Percentiles rank a stretch among this genome's conserved stretches.
Evolutionary conservation across 177 flowering plant species (phyloP).

Genomic region (Telopea speciosissima): DNA sequence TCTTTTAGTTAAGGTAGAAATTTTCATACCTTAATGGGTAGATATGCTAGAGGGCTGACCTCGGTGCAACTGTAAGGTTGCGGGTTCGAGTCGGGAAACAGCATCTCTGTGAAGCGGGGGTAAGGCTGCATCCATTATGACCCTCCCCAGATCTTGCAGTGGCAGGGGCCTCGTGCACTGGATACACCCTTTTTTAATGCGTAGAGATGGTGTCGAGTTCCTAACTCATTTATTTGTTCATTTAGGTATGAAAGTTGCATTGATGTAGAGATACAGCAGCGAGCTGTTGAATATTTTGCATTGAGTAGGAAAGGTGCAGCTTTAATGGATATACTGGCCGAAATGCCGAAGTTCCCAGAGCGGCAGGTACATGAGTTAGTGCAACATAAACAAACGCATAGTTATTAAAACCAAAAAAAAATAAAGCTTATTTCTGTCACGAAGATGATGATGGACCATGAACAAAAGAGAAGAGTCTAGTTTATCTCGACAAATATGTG

Average conservation of each 20-base stretch:
- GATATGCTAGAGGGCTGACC: too few relatives aligned
- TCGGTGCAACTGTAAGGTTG: too few relatives aligned
- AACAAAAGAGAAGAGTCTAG: background rate
- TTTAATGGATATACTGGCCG: constrained; percentile 84
- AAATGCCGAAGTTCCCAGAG: constrained; percentile 99
- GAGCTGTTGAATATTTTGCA: constrained; percentile 89
- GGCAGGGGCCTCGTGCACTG: too few relatives aligned
- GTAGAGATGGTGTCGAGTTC: too few relatives aligned
- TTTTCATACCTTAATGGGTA: background rate
- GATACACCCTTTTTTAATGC: too few relatives aligned
- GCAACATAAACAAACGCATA: background rate
- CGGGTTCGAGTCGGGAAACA: too few relatives aligned
- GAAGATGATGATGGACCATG: background rate
- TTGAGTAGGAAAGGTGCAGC: constrained; percentile 88
- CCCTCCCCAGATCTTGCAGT: too few relatives aligned
- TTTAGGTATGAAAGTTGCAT: constrained; percentile 91
- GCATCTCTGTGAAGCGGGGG: too few relatives aligned
- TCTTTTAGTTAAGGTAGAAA: background rate
- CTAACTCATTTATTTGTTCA: constrained; percentile 10
- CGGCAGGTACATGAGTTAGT: constrained; percentile 56
- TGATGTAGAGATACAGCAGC: constrained; percentile 95
- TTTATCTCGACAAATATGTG: background rate
- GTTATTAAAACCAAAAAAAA: background rate
- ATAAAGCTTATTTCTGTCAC: background rate
- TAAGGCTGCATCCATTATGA: too few relatives aligned